Conservation (phyloP, 129 eudicot genomes). For the Solidago caesia region DNA sequence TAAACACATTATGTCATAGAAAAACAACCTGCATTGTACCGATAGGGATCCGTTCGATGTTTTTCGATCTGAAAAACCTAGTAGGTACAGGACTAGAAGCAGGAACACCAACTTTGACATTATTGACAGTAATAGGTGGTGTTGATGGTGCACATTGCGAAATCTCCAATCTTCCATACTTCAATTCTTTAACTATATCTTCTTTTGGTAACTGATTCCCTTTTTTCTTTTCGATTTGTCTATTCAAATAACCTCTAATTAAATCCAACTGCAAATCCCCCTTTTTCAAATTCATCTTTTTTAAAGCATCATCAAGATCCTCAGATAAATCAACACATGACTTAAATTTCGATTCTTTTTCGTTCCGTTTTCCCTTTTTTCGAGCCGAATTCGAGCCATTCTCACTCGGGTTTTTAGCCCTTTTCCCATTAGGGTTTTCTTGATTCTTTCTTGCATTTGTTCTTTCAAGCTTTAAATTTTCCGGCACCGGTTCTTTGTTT, state of each 20-base stretch:
- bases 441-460: constrained; percentile 24
- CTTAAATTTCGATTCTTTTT: constrained; percentile 28
- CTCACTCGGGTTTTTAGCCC: constrained; percentile 18
- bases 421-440: constrained; percentile 32
- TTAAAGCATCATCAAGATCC: constrained; percentile 68
- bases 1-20: neutral
- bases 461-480: constrained; percentile 63
- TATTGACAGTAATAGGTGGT: constrained; percentile 35
- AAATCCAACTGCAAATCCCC: constrained; percentile 83
- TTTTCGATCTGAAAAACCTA: constrained; percentile 80
- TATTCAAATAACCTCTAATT: constrained; percentile 60
- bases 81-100: constrained; percentile 26
- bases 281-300: constrained; percentile 69
- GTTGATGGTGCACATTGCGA: constrained; percentile 38
- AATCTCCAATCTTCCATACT: constrained; percentile 73
- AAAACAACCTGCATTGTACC: constrained; percentile 74
- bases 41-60: constrained; percentile 64
- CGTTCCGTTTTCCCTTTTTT: constrained; percentile 20
- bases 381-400: constrained; percentile 10
- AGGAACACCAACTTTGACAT: constrained; percentile 62
- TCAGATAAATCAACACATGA: constrained; percentile 45
- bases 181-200: constrained; percentile 56
- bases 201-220: constrained; percentile 41
- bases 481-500: constrained; percentile 76
- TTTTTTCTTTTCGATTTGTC: constrained; percentile 73